These are phyloP conservation scores for Phytophthora meadii DNA, from an alignment of 352 stramenopile genomes.

Conservation along the genomic window DNA sequence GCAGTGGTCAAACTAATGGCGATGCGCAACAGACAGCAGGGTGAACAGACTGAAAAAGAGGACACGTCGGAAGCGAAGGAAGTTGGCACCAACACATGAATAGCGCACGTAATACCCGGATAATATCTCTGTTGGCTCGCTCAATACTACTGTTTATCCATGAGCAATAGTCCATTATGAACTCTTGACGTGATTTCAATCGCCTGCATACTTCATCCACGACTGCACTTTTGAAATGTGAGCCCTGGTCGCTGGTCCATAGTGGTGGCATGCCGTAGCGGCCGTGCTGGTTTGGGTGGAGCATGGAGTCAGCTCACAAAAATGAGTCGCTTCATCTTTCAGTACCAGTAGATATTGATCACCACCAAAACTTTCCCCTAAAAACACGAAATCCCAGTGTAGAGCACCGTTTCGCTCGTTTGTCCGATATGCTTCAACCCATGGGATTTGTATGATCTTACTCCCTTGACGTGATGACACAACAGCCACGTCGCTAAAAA, in stretches of 20 bases:
- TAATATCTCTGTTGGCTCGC: constrained; percentile 32
- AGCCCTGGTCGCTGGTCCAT: constrained; percentile 32
- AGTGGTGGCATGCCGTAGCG: constrained; percentile 26
- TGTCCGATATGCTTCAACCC: constrained; percentile 14
- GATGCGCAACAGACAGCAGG: too few species aligned
- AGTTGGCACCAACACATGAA: too few species aligned
- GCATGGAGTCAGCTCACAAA: constrained; percentile 14
- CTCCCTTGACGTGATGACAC: constrained; percentile 17
- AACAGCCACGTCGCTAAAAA: not conserved
- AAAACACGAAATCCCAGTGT: constrained; percentile 14
- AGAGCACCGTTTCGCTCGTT: constrained; percentile 11
- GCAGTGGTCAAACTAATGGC: too few species aligned
- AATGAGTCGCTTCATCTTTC: constrained; percentile 21
- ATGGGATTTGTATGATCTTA: constrained; percentile 17
- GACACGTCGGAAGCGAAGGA: too few species aligned
- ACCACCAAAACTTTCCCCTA: constrained; percentile 14
- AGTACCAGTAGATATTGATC: constrained; percentile 18
- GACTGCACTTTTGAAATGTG: constrained; percentile 39
- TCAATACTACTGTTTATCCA: constrained; percentile 48
- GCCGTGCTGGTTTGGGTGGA: constrained; percentile 17
- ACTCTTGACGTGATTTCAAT: constrained; percentile 27
- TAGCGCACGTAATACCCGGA: constrained; percentile 35
- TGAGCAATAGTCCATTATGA: constrained; percentile 27
- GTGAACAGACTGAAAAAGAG: too few species aligned
- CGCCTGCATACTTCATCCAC: not conserved